Base-by-base conservation (phyloP, 129 eudicot genomes). In the Scalesia atractyloides region DNA sequence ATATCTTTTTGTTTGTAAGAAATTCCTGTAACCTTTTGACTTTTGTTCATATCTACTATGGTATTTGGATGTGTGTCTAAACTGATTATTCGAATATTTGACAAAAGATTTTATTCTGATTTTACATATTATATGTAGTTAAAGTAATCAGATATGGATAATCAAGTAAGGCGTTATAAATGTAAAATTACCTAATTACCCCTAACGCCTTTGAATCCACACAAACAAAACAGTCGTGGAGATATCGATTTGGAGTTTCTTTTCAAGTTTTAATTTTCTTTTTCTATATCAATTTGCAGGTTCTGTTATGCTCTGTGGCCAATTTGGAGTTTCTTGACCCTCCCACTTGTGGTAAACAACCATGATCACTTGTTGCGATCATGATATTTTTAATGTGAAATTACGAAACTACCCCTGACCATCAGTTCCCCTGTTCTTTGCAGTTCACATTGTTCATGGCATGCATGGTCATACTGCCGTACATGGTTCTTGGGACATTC, bases 371-470 rank as follows among this genome's bases (percentile, higher is more conserved):
- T 10, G 62, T 56, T 56, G 18, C 15, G 62, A 19, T 56, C 33
- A 3, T 19, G 17, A 52, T 19, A 3, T 19, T 19, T 56, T 18
- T 9, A 8, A 30, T 56, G 9, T n/a, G 50, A 67, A 57, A 5
- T 63, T 36, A 63, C 68, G 26, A n/a, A 63, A 63, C 15, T 34
- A 16, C 15, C 68, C 68, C 49, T 63, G 8, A 63, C 49, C 11
- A 0, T 47, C 0, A n/a, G 64, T 7, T 2, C 22, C 11, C 20
- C 14, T 36, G 20, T 52, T 63, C 1, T 43, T 36, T 72, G 44
- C 95, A 91, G 97, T 91, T 91, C 86, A 88, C 95, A 61, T 76
- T 91, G 78, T 91, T 91, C 82, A 91, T 91, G 97, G 92, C 92
- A 19, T 69, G 90, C 90, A 91, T 88, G 97, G 95, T 91, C 44